These are phyloP conservation scores for Blastobotrys attinorum DNA, from an alignment of 805 yeast genomes.

Conservation along the genomic window DNA sequence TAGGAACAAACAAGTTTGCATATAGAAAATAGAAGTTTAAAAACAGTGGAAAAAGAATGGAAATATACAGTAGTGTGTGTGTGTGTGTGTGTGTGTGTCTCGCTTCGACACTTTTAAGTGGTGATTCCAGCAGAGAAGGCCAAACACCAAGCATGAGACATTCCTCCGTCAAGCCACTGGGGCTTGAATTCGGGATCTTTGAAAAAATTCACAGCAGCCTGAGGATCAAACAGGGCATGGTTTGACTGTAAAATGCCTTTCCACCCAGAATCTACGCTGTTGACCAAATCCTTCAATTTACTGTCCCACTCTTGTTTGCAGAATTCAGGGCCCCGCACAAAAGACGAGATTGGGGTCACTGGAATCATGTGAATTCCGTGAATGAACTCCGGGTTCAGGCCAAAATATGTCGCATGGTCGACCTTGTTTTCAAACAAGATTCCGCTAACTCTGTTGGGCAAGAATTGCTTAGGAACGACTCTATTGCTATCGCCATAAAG, in stretches of 20 bases:
- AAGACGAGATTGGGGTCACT: conserved; percentile 52
- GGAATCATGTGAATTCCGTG: conserved; percentile 81
- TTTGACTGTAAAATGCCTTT: conserved; percentile 63
- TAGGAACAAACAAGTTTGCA: no score
- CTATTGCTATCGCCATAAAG: conserved; percentile 41
- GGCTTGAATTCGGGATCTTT: conserved; percentile 43
- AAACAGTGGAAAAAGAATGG: no score
- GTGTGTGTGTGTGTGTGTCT: no score
- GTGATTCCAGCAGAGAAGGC: conserved; percentile 47
- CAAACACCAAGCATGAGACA: conserved; percentile 79
- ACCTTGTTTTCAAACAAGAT: conserved; percentile 65
- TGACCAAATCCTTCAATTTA: conserved; percentile 37
- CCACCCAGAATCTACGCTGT: conserved; percentile 45
- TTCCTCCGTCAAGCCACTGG: conserved; percentile 67
- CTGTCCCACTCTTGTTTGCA: conserved; percentile 53
- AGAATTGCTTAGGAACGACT: conserved; percentile 43
- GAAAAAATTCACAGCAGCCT: conserved; percentile 53
- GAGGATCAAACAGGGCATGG: conserved; percentile 65
- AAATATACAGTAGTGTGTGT: no score
- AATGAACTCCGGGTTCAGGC: conserved; percentile 50
- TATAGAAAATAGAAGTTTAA: no score
- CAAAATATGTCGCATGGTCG: conserved; percentile 68
- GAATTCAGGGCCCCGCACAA: conserved; percentile 44
- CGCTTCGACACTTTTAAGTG: no score
- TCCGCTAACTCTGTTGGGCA: conserved; percentile 57